Base-by-base conservation (phyloP, 371 early-diverging fungal species). In the Conidiobolus incongruus region DNA sequence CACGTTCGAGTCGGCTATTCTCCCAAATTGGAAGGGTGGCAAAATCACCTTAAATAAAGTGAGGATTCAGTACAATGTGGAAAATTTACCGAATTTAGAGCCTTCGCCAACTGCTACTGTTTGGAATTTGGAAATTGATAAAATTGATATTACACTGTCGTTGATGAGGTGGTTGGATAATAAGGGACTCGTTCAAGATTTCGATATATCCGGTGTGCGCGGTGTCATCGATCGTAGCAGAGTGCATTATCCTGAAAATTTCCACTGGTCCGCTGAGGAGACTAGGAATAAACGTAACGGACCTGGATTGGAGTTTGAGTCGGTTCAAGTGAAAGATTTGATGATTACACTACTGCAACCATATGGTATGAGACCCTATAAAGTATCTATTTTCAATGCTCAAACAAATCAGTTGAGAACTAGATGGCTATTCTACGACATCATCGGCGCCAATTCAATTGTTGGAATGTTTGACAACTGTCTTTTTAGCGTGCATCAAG, bases 401-500 rank as follows among this genome's bases (percentile, higher is more conserved):
- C 75, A 77, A 43, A 52, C 89, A 36, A 81, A 84, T 11, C 58
- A 58, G 24, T 75, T 95, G 38, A 58, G 96, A 17, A 77, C 81
- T 48, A 89, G 84, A 55, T 95, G 91, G 90, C 52, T 93, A 7
- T 70, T 88, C 35, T 88, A 85, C 52, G 96, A 95, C 48, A 53
- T 85, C 21, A 57, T 95, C 24, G 75, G 80, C 45, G 94, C 94
- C 1, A 77, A 83, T 28, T 77, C 80, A 0, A 76, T 90, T 47
- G 81, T 85, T 1, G 96, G 96, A 5, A 77, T 80, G 52, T 88
- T 86, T 52, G 94, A 93, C 49, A 81, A 86, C 49, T 85, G 91
- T 49, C 53, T 93, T 33, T 95, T 95, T 46, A 84, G 83, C 45
- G 75, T 93, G 1, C 88, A 90, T 53, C 66, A 72, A 17, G 77